Conservation (phyloP, 495 filamentous ascomycete species). For the Lasiosphaeria hispida region DNA sequence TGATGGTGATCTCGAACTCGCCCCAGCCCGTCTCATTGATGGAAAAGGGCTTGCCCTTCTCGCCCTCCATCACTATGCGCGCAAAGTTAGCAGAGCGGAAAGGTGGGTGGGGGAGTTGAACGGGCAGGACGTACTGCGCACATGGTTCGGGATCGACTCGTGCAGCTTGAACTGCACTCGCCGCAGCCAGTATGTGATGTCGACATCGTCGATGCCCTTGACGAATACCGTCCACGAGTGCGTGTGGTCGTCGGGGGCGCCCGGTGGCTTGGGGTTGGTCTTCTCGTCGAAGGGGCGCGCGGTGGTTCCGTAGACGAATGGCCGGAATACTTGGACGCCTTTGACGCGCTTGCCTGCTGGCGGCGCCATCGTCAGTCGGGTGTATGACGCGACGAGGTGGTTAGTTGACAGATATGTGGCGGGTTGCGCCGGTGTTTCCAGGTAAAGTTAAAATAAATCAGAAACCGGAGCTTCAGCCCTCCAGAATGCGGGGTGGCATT, state of each 20-base stretch:
- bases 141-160: constrained; percentile 86
- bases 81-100: constrained; percentile 1
- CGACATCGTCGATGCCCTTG: constrained; percentile 75
- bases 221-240: constrained; percentile 95
- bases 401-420: neutral
- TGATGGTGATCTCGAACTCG: constrained; percentile 93
- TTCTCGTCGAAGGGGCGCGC: constrained; percentile 67
- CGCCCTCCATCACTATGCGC: constrained; percentile 48
- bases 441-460: no score
- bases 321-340: constrained; percentile 71
- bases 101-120: neutral
- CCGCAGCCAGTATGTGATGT: constrained; percentile 92
- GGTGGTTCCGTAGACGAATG: constrained; percentile 80
- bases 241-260: constrained; percentile 80
- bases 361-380: constrained; percentile 44
- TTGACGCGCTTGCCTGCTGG: constrained; percentile 58
- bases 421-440: no score
- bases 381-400: neutral
- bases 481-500: neutral
- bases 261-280: constrained; percentile 56
- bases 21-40: constrained; percentile 94
- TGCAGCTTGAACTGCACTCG: constrained; percentile 98
- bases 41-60: constrained; percentile 74
- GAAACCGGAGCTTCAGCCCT: neutral
- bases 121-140: constrained; percentile 55